Evolutionary conservation across 345 rosid genomes (phyloP), one percentile per base, ranked within the genome.

Genomic region (Rhodamnia rubescens): DNA sequence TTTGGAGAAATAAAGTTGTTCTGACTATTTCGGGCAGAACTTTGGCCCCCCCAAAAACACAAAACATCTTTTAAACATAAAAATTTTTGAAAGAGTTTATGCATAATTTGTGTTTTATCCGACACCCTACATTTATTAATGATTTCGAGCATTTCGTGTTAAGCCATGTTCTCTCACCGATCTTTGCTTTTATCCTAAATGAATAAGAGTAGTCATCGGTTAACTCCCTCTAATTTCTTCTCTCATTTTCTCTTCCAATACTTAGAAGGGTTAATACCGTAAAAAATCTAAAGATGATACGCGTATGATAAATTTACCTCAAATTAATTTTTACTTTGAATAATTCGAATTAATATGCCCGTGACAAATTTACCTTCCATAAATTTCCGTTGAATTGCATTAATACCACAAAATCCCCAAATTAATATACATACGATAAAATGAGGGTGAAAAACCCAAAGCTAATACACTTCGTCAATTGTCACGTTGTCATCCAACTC

Each of bases 381-480:
- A 50, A 50, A 4, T 11, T 11, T 50, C 14, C 1, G 4, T 50
- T 50, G 11, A 50, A 50, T 50, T 50, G 52, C 14, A 0, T 11
- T 11, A 11, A 50, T 50, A 50, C 1, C 52, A 50, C 4, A 50
- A 50, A 10, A 50, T 11, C 11, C 1, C 2, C 1, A 50, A 11
- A 50, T 3, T 50, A 50, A 4, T 50, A 50, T 14, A 50, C 52
- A 11, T 11, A 3, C 2, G 11, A 49, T 8, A 11, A 50, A 11
- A 36, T 36, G 40, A 50, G 1, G 14, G 11, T 50, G 11, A 50
- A 50, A 50, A 50, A 50, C 4, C 10, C 52, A 11, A 11, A 50
- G 10, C 3, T 50, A 50, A 0, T 11, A 50, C 1, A 11, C 4
- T 1, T 1, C 14, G 14, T 11, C 52, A 11, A 50, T 0, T 50